Conservation (phyloP, 176 grass and related monocot species). For the Dactylis glomerata region DNA sequence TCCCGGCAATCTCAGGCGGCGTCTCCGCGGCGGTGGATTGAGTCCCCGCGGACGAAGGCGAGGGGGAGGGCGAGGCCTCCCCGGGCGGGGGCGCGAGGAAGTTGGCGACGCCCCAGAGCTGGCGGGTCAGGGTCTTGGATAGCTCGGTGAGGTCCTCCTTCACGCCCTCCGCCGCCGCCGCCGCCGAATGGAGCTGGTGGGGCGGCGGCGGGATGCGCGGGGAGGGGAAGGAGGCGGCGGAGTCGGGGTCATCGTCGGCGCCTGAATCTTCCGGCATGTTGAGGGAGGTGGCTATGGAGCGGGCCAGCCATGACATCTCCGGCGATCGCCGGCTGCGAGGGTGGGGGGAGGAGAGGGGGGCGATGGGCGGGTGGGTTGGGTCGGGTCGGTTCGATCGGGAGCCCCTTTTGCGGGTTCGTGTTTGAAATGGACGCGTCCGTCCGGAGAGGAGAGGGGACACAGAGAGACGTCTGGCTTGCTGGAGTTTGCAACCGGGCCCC, state of each 20-base stretch:
- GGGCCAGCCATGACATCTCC: slow-evolving; percentile 85
- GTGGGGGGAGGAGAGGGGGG: background rate
- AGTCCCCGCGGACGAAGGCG: slow-evolving; percentile 12
- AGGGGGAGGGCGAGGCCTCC: slow-evolving; percentile 22
- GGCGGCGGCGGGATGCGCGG: slow-evolving; percentile 31
- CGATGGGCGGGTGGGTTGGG: slow-evolving; percentile 11
- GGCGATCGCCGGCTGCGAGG: slow-evolving; percentile 34
- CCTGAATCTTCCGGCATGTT: slow-evolving; percentile 42
- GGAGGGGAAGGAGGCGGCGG: background rate
- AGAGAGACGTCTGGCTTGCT: slow-evolving; percentile 39
- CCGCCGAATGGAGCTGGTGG: slow-evolving; percentile 23
- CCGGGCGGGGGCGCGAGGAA: slow-evolving; percentile 74
- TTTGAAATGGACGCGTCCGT: slow-evolving; percentile 37
- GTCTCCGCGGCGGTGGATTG: slow-evolving; percentile 14
- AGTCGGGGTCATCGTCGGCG: slow-evolving; percentile 43
- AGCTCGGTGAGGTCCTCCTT: slow-evolving; percentile 92
- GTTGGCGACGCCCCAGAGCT: slow-evolving; percentile 79
- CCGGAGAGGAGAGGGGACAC: slow-evolving; percentile 9
- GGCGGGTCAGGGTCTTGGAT: slow-evolving; percentile 69
- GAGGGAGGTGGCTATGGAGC: slow-evolving; percentile 72
- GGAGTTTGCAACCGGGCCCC: slow-evolving; percentile 27
- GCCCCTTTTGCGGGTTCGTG: slow-evolving; percentile 32
- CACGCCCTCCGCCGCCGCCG: slow-evolving; percentile 58
- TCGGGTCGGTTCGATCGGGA: slow-evolving; percentile 14
- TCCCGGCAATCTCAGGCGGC: slow-evolving; percentile 46